Conservation (phyloP, 805 yeast genomes). For the Nakazawaea sp. region DNA sequence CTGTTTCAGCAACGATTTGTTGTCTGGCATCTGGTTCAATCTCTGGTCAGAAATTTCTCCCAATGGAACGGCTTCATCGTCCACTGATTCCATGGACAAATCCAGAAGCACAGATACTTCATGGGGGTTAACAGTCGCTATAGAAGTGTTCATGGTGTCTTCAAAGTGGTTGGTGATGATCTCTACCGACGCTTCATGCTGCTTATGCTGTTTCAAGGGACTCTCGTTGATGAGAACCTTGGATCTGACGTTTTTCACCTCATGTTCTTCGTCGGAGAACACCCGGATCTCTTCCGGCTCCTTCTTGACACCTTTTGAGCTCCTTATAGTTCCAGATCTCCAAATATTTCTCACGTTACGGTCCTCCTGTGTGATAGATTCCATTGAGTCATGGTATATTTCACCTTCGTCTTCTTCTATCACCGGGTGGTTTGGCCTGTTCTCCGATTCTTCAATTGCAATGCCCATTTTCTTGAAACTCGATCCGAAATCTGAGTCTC, state of each 20-base stretch:
- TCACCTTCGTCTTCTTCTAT: conserved; percentile 11
- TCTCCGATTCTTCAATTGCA: conserved; percentile 14
- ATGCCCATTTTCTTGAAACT: conserved; percentile 31
- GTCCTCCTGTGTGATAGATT: background rate
- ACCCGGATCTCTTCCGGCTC: background rate
- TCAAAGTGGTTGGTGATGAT: background rate
- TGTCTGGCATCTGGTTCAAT: background rate
- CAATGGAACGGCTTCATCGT: conserved; percentile 1
- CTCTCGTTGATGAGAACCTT: background rate
- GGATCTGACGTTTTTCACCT: conserved; percentile 4
- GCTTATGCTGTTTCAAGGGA: conserved; percentile 1
- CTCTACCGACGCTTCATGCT: conserved; percentile 6
- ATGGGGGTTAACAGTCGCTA: conserved; percentile 11
- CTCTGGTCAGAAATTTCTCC: background rate
- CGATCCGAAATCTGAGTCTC: conserved; percentile 40
- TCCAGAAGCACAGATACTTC: conserved; percentile 13
- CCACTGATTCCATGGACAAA: too few relatives aligned
- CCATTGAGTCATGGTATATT: conserved; percentile 11
- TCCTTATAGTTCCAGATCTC: conserved; percentile 9
- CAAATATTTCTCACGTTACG: conserved; percentile 6
- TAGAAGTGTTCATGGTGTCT: background rate
- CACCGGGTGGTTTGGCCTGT: background rate
- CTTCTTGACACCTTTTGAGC: background rate
- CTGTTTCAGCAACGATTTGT: background rate
- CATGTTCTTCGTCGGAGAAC: conserved; percentile 7